phyloP scores from a whole-genome alignment of 1,284 basidiomycete genomes.

The Ceratobasidium theobromae region DNA sequence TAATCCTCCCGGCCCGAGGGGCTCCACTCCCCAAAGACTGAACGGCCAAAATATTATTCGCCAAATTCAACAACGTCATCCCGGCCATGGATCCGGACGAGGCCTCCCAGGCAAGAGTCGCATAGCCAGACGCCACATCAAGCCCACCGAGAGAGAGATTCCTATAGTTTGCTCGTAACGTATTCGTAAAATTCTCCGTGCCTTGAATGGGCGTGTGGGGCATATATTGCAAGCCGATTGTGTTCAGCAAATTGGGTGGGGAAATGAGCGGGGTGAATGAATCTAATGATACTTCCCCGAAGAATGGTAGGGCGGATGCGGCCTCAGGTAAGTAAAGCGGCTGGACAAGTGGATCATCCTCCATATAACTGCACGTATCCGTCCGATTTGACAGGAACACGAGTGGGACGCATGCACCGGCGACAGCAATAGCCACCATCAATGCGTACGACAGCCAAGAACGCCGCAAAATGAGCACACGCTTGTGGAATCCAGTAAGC shows the following conservation, averaged over 20 bases:
- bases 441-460: constrained; percentile 69
- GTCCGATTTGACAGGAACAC: constrained; percentile 58
- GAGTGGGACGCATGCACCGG: constrained; percentile 64
- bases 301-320: constrained; percentile 42
- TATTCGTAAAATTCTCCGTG: constrained; percentile 55
- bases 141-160: constrained; percentile 62
- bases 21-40: constrained; percentile 46
- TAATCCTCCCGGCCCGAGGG: background rate
- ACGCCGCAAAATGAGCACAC: constrained; percentile 61
- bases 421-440: constrained; percentile 61
- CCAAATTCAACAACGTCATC: constrained; percentile 63
- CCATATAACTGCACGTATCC: constrained; percentile 50
- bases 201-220: constrained; percentile 42
- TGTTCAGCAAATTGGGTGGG: constrained; percentile 51
- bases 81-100: constrained; percentile 56
- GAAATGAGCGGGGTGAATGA: constrained; percentile 43
- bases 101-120: constrained; percentile 66
- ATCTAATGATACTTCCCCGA: background rate
- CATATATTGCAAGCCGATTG: constrained; percentile 44
- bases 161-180: constrained; percentile 51
- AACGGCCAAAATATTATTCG: constrained; percentile 65
- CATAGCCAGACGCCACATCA: constrained; percentile 53
- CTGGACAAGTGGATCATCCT: constrained; percentile 44
- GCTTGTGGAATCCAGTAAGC: constrained; percentile 71
- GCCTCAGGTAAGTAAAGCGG: constrained; percentile 55